Base-by-base conservation (phyloP, 345 rosid species). In the Sisymbrium altissimum region DNA sequence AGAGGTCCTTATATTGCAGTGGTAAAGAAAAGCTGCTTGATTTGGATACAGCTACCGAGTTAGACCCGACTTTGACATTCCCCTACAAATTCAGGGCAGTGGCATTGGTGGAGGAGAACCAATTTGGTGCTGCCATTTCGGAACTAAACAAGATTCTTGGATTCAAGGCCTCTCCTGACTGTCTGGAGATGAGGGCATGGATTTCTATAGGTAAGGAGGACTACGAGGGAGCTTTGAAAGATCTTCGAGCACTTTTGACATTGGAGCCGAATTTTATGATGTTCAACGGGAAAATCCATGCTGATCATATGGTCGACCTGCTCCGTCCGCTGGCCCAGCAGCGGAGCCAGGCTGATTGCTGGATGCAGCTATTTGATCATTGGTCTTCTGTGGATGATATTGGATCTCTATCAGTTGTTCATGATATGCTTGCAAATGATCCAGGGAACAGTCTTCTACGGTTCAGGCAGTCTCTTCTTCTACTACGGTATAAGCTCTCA, bases 301-400 rank as follows among this genome's bases (percentile, higher is more conserved):
- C 90, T 43, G 93, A 94, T 54, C 88, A 77, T 45, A 65, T 94
- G 84, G 88, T 91, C 38, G 89, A 91, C 80, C 74, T 87, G 68
- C 88, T 94, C 11, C 75, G 78, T 6, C 96, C 97, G 40, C 83
- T 82, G 64, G 96, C 81, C 38, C 96, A 84, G 75, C 88, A 87
- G 71, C 88, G 86, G 86, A 88, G 87, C 77, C 90, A 86, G 75
- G 97, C 92, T 70, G 97, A 91, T 71, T 91, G 97, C 75, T 94
- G 97, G 98, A 89, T 91, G 96, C 97, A 89, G 72, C 86, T 94
- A 36, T 87, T 89, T 74, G 96, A 94, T 80, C 83, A 91, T 33
- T 94, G 98, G 98, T 94, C 97, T 36, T 82, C 86, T 11, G 98
- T 94, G 33, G 98, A 94, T 61, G 98, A 94, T 83, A 87, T 94